phyloP scores from a whole-genome alignment of 2,329 filamentous ascomycete species.

The Penicillium capsulatum region DNA sequence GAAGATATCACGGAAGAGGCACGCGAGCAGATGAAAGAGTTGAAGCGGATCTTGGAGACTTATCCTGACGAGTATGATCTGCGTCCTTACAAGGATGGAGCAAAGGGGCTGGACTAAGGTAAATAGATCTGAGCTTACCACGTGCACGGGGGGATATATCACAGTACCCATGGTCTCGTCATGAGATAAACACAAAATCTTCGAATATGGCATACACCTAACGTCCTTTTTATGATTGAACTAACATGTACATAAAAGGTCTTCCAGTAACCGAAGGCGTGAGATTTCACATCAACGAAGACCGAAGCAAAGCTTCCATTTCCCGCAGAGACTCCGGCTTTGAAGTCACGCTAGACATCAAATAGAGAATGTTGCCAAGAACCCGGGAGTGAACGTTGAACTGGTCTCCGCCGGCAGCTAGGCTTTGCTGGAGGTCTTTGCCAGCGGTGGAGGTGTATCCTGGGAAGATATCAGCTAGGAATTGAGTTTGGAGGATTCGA shows the following conservation, averaged over 20 bases:
- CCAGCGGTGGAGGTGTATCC: slow-evolving; percentile 57
- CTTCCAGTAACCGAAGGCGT: too few species aligned
- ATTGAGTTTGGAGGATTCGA: background rate
- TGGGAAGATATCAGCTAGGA: slow-evolving; percentile 14
- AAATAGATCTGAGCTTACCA: too few species aligned
- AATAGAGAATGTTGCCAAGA: slow-evolving; percentile 57
- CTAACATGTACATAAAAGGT: too few species aligned
- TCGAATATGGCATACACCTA: too few species aligned
- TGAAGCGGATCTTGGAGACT: slow-evolving; percentile 71
- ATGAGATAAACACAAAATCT: too few species aligned
- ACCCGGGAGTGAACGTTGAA: slow-evolving; percentile 56
- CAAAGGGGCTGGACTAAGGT: slow-evolving; percentile 53
- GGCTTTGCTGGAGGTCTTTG: slow-evolving; percentile 48
- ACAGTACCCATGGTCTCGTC: too few species aligned
- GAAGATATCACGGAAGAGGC: slow-evolving; percentile 79
- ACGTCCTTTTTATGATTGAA: too few species aligned
- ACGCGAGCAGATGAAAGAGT: slow-evolving; percentile 67
- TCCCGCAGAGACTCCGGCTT: slow-evolving; percentile 39
- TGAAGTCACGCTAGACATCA: slow-evolving; percentile 56
- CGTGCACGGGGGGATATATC: too few species aligned
- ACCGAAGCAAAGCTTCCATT: slow-evolving; percentile 41
- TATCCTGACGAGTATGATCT: slow-evolving; percentile 94
- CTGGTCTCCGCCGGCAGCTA: slow-evolving; percentile 40
- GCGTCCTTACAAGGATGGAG: slow-evolving; percentile 68
- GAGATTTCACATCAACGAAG: slow-evolving; percentile 28